Evolutionary conservation across 2,329 filamentous ascomycete genomes (phyloP).

Genomic region (Fusarium sambucinum): DNA sequence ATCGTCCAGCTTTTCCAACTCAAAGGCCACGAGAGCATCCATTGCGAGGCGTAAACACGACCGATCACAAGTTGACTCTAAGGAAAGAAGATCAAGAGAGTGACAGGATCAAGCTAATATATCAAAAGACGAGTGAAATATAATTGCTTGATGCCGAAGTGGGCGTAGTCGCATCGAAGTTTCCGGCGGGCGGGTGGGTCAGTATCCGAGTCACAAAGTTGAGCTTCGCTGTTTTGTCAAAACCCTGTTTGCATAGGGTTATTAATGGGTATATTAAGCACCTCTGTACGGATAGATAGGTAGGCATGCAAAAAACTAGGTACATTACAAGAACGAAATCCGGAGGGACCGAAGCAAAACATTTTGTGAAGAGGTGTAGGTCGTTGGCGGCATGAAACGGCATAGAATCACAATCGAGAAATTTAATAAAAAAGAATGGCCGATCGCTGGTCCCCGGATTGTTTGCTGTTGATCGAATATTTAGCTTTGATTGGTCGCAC

Average conservation of each 20-base stretch:
- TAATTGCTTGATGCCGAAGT: conserved; percentile 40
- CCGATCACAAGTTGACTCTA: background rate
- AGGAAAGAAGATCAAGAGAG: conserved; percentile 1
- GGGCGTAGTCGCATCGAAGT: conserved; percentile 40
- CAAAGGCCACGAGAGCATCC: conserved; percentile 54
- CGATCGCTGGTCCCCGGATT: conserved; percentile 35
- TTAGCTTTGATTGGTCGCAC: conserved; percentile 26
- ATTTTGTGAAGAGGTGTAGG: background rate
- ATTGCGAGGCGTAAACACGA: conserved; percentile 45
- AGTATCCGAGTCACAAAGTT: conserved; percentile 26
- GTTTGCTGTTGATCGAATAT: background rate
- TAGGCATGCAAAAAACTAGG: background rate
- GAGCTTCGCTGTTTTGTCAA: conserved; percentile 16
- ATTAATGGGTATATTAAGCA: background rate
- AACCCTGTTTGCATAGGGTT: background rate
- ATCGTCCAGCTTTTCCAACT: conserved; percentile 51
- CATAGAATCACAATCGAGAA: conserved; percentile 11
- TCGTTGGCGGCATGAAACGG: background rate
- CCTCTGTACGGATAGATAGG: background rate
- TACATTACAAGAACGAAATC: background rate
- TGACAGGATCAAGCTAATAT: conserved; percentile 25
- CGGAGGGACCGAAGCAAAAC: background rate
- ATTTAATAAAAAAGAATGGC: conserved; percentile 1
- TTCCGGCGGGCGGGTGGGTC: conserved; percentile 36
- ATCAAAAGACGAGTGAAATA: conserved; percentile 27